Evolutionary conservation across 306 rosid genomes (phyloP), one percentile per base, ranked within the genome.

Genomic region (Vigna angularis): DNA sequence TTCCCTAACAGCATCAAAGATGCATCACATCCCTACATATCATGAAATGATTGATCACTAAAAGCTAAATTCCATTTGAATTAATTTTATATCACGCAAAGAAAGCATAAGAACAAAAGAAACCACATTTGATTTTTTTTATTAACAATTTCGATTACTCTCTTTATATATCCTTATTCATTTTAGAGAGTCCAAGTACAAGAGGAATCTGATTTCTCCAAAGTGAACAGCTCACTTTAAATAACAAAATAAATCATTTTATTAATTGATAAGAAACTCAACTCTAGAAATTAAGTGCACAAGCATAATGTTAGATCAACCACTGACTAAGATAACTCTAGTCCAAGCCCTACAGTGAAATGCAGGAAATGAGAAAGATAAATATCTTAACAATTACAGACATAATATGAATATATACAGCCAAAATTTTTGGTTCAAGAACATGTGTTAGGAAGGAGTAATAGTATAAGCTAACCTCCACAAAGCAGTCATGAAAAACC

Each of bases 401-500:
- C 17, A 52, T n/a, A 52, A 52, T 52, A 5, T n/a, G 10, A 50
- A 16, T 20, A 16, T 50, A 50, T 49, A 15, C 8, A 49, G 7
- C 9, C 5, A 49, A 49, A 49, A 5, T 50, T 6, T n/a, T 50
- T 4, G 55, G 10, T 24, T 36, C 11, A 0, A 57, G 64, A 24
- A 18, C 65, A 13, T 9, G 40, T 58, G 65, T 26, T 38, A 7
- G 44, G 44, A 38, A 24, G 65, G 3, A 26, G 10, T 62, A 32
- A 15, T 15, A 63, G 68, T 63, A 63, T 14, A 62, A 36, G 72
- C 81, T 74, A 70, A 93, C 97, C 96, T 90, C 96, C 49, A 90
- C 97, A 26, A 89, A 90, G 85, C 97, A 93, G 73, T 93, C 97
- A 76, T 90, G 97, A 84, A 93, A 93, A 20, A 89, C 77, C 88